Base-by-base conservation (phyloP, 2,329 filamentous ascomycete species). In the Trichoderma atroviride region DNA sequence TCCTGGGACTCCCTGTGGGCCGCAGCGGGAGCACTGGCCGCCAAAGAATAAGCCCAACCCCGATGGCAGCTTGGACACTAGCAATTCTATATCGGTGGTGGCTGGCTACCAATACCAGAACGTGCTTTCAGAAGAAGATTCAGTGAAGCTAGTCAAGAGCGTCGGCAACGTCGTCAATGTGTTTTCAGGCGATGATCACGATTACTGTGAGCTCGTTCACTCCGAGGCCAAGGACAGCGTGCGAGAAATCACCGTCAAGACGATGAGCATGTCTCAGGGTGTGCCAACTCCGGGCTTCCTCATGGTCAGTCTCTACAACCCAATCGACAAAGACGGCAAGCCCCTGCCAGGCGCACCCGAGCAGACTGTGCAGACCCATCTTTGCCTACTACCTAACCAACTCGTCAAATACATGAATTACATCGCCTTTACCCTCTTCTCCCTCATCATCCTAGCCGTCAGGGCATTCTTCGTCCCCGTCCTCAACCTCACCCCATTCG, bases 91-190 rank as follows among this genome's bases (percentile, higher is more conserved):
- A 70, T 86, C 86, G 2, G 89, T 99, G 19, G 83, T 87, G 11
- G 85, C 84, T 19, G 96, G 96, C 16, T 97, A 97, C 76, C 96
- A 99, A 78, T 99, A 99, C 77, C 95, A 98, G 78, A 99, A 97
- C 75, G 95, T 97, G 3, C 87, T 99, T 31, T 91, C 87, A 62
- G 88, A 91, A 61, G 85, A 88, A 2, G 89, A 97, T 73, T 96
- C 94, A 0, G 85, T 89, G 57, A 89, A 90, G 63, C 83, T 99
- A 47, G 83, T 97, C 53, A 86, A 90, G 70, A 92, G 90, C 72
- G 85, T 97, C 40, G 94, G 93, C 40, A 92, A 96, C 71, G 88
- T 98, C 14, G 85, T 88, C 3, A 91, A 96, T 73, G 91, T 94
- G 55, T 99, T 98, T 77, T 97, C 94, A 0, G 96, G 96, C 13